A percentile compares a stretch with the other conserved stretches of the same genome.
These are phyloP conservation scores for Solanum stenotomum DNA, from an alignment of 257 asterid species.

Conservation along the genomic window DNA sequence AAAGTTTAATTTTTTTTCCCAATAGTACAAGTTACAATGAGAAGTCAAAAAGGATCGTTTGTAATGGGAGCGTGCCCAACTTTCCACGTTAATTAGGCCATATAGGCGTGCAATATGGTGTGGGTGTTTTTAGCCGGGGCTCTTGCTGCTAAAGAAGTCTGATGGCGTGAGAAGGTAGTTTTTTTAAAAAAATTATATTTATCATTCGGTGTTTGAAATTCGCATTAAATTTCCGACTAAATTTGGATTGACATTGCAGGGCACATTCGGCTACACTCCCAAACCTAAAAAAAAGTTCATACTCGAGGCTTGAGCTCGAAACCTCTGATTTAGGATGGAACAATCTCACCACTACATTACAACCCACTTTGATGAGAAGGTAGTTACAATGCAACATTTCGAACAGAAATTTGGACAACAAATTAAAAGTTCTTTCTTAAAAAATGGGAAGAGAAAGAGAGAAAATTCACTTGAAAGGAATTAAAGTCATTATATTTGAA, in stretches of 20 bases:
- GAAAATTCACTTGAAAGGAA: not conserved
- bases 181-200: too few species aligned
- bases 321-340: accelerated
- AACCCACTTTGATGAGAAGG: not conserved
- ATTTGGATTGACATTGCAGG: not conserved
- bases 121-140: not conserved
- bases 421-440: not conserved
- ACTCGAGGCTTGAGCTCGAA: accelerated
- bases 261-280: accelerated
- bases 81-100: not conserved
- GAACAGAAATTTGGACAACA: not conserved
- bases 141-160: not conserved
- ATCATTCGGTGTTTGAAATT: not conserved
- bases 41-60: not conserved
- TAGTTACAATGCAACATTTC: not conserved
- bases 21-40: not conserved
- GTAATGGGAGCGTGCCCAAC: not conserved
- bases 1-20: not conserved
- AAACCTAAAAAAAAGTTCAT: too few species aligned
- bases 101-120: not conserved
- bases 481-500: not conserved
- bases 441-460: not conserved
- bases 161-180: not conserved
- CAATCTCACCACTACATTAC: too few species aligned
- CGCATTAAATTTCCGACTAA: accelerated